A percentile compares a stretch with the other conserved stretches of the same genome.
Evolutionary conservation across 768 basidiomycete genomes (phyloP).

Genomic region (Lactifluus subvellereus): DNA sequence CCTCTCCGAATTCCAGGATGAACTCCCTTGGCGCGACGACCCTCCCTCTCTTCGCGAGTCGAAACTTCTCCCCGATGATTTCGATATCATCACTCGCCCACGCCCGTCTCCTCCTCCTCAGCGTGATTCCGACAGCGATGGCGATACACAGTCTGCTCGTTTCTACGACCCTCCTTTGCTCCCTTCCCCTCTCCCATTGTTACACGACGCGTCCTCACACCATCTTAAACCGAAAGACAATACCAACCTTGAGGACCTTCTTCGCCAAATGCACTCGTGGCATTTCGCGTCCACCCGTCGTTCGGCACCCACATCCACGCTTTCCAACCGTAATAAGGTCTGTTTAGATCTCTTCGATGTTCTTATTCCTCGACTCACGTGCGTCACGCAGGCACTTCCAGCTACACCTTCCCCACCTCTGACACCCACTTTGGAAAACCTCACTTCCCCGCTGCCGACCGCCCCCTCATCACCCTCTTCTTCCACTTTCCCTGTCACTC

Average conservation of each 20-base stretch:
- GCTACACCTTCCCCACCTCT: slow-evolving; percentile 14
- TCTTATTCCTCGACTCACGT: not conserved
- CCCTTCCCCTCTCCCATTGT: slow-evolving; percentile 19
- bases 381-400: slow-evolving; percentile 10
- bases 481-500: slow-evolving; percentile 19
- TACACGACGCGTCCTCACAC: slow-evolving; percentile 1
- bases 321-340: slow-evolving; percentile 24
- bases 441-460: slow-evolving; percentile 12
- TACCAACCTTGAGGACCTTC: slow-evolving; percentile 33
- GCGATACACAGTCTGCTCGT: slow-evolving; percentile 21
- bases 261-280: slow-evolving; percentile 33
- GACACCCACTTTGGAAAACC: slow-evolving; percentile 14
- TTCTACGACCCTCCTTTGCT: slow-evolving; percentile 36
- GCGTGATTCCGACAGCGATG: slow-evolving; percentile 1
- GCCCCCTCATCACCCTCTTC: slow-evolving; percentile 22
- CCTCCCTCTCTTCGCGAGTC: slow-evolving; percentile 24
- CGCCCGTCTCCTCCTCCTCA: slow-evolving; percentile 1
- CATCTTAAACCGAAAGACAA: slow-evolving; percentile 25
- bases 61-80: slow-evolving; percentile 21
- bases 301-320: slow-evolving; percentile 6
- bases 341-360: not conserved
- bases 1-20: slow-evolving; percentile 20
- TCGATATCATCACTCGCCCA: slow-evolving; percentile 7
- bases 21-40: slow-evolving; percentile 13
- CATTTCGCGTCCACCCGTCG: slow-evolving; percentile 5